Base-by-base conservation (phyloP, 768 basidiomycete genomes). In the Mycena belliarum region DNA sequence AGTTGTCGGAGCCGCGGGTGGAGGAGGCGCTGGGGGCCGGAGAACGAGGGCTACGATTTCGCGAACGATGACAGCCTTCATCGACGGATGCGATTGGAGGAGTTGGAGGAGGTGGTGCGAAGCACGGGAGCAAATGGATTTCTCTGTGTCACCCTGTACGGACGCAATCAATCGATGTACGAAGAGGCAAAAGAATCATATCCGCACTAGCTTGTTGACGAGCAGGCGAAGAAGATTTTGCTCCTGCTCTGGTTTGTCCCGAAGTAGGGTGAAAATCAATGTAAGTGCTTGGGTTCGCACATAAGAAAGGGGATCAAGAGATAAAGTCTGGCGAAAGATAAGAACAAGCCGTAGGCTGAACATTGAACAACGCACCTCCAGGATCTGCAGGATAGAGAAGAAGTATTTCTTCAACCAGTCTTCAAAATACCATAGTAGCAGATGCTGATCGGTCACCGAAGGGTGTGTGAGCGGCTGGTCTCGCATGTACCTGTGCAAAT, bases 401-500 rank as follows among this genome's bases (percentile, higher is more conserved):
- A 97, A 98, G 71, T 89, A 98, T 63, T 94, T 95, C 74, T 99
- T 99, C 48, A 98, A 70, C 91, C 93, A 98, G 66, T 98, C 96
- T 71, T 99, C 97, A 70, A 97, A 98, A 59, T 88, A 89, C 88
- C 91, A 98, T 4, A 88, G 56, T 6, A 95, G 65, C 0, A 98
- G 73, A 69, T 91, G 84, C 49, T 83, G 78, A 55, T 95, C 90
- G 0, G 88, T 86, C 26, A 83, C 77, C 18, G 74, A 72, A 0
- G 84, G 80, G 69, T 88, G 87, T 1, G 76, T 69, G 49, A 93
- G 70, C 14, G 90, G 87, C 65, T 95, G 95, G 68, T 96, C 95
- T 9, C 91, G 88, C 68, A 96, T 91, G 70, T 95, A 95, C 69
- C 95, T 96, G 54, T n/a, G 48, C 11, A 24, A 52, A 29, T 46